phyloP scores from a whole-genome alignment of 2,329 filamentous ascomycete species.

The Emydomyces testavorans region DNA sequence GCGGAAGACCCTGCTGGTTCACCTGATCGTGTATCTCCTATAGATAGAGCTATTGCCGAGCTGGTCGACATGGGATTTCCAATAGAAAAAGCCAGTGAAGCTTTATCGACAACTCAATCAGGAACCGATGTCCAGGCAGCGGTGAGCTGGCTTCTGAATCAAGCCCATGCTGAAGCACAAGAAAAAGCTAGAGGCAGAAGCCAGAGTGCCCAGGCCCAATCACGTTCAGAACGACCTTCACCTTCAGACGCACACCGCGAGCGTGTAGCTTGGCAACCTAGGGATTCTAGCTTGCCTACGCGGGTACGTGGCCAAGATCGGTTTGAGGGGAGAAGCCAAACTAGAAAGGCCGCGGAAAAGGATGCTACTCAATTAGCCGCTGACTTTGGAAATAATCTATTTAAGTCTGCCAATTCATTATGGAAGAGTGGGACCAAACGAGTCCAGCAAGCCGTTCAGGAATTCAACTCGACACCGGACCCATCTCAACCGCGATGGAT shows the following conservation, averaged over 20 bases:
- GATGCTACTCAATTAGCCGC: conserved; percentile 73
- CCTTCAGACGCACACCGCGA: conserved; percentile 37
- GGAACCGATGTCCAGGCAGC: conserved; percentile 14
- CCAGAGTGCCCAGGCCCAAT: conserved; percentile 13
- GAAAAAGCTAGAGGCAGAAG: conserved; percentile 46
- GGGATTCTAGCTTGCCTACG: conserved; percentile 3
- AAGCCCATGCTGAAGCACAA: conserved; percentile 74
- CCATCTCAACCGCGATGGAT: conserved; percentile 88
- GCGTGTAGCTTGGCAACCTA: conserved; percentile 6
- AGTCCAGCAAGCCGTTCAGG: conserved; percentile 80
- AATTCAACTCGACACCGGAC: conserved; percentile 64
- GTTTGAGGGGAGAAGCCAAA: conserved; percentile 17
- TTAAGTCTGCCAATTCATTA: conserved; percentile 87
- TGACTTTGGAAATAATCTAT: conserved; percentile 67
- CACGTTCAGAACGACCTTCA: conserved; percentile 14
- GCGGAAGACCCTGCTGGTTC: conserved; percentile 6
- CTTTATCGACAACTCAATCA: conserved; percentile 10
- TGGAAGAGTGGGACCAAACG: conserved; percentile 95
- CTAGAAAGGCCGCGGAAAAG: conserved; percentile 43
- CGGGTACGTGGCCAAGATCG: background rate
- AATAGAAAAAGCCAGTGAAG: conserved; percentile 55
- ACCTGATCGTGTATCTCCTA: conserved; percentile 37
- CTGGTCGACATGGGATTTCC: conserved; percentile 92
- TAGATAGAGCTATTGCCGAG: conserved; percentile 73
- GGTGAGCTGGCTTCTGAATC: conserved; percentile 68